Base-by-base conservation (phyloP, 805 yeast species). In the Candida nonsorbophila region DNA sequence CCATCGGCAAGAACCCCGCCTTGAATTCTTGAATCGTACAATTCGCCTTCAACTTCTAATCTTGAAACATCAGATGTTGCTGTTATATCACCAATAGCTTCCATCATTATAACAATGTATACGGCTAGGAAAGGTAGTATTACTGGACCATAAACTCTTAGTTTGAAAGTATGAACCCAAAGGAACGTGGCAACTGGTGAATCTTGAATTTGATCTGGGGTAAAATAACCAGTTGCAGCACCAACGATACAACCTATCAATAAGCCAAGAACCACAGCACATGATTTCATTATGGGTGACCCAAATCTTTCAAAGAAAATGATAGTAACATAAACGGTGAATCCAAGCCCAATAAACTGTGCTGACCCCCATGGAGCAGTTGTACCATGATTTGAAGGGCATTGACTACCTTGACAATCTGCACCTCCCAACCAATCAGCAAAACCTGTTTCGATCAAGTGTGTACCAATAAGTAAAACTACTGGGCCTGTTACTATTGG, bases 1-100 rank as follows among this genome's bases (percentile, higher is more conserved):
- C 95, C 95, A 55, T 86, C 94, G 12, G 92, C 88, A 20, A 86
- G 66, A 24, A 86, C 74, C 57, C 95, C 96, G 46, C 96, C 95
- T 62, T 87, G 95, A 41, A 87, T 70, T 55, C 95, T 67, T 11
- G 87, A 74, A 44, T 86, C 95, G 53, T 79, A 86, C 13, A 67
- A 45, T 20, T 72, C 76, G 37, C 95, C 95, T 47, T 81, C 86
- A 33, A 85, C 85, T 36, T 79, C 84, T 37, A 80, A 59, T 42
- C 94, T 67, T 7, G 94, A 82, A 11, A 87, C 95, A 53, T 86
- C 96, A 36, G 84, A 79, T 22, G 95, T 84, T 20, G 95, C 95
- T 15, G 95, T 85, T 49, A 86, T 80, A 54, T 86, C 95, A 55
- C 95, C 95, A 48, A 86, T 84, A 30, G 94, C 81, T 62, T 87